Percentiles rank a stretch among this genome's conserved stretches.
Evolutionary conservation across 2,329 filamentous ascomycete genomes (phyloP).

Genomic region (Tolypocladium amazonense): DNA sequence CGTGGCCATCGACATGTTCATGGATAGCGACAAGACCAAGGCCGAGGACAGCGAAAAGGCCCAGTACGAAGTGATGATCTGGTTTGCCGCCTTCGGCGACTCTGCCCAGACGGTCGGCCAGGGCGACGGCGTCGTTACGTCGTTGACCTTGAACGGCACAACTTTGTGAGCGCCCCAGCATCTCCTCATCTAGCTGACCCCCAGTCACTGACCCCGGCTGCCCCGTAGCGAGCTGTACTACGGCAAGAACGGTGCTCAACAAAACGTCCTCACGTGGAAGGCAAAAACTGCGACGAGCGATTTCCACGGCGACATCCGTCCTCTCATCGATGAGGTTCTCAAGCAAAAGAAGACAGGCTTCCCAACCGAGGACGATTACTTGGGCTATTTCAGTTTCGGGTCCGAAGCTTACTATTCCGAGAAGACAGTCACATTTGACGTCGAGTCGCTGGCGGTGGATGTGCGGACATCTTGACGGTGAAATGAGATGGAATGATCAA

Average conservation of each 20-base stretch:
- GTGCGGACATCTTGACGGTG: constrained; percentile 9
- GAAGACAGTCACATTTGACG: constrained; percentile 36
- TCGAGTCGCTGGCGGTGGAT: constrained; percentile 26
- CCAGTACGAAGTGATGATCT: constrained; percentile 45
- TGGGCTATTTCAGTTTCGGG: constrained; percentile 42
- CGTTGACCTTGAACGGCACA: constrained; percentile 26
- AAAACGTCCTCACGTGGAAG: constrained; percentile 41
- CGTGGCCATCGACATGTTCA: constrained; percentile 49
- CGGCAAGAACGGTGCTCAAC: constrained; percentile 24
- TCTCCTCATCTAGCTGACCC: neutral
- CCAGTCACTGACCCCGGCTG: neutral
- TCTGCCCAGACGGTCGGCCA: constrained; percentile 38
- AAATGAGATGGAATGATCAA: neutral
- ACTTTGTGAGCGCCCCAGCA: constrained; percentile 24
- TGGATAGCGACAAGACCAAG: constrained; percentile 31
- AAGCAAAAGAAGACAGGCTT: constrained; percentile 19
- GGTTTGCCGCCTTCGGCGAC: constrained; percentile 37
- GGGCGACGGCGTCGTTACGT: constrained; percentile 17
- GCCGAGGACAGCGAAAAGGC: constrained; percentile 30
- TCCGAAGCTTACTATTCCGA: constrained; percentile 35
- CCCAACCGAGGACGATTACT: constrained; percentile 30
- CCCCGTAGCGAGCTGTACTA: constrained; percentile 27
- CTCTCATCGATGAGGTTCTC: constrained; percentile 31
- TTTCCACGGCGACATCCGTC: constrained; percentile 36
- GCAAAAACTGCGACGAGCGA: constrained; percentile 20